Conservation (phyloP, 2,329 filamentous ascomycete genomes). For the Thermochaetoides dissita region DNA sequence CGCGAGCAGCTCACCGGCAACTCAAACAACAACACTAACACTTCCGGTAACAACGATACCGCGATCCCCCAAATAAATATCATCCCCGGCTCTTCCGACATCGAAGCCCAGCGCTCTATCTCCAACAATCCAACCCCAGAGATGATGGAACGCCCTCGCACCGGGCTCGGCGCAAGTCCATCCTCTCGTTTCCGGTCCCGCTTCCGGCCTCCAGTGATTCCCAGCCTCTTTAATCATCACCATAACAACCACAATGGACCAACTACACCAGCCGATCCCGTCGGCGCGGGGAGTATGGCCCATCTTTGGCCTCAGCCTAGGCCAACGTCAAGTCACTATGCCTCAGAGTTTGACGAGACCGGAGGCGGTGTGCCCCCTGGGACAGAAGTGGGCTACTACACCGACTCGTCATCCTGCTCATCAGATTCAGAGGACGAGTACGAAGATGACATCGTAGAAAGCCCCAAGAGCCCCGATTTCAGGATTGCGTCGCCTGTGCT, state of each 20-base stretch:
- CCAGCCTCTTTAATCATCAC: constrained; percentile 17
- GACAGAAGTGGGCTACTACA: no score
- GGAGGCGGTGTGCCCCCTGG: no score
- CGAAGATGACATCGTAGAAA: no score
- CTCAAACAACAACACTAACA: constrained; percentile 7
- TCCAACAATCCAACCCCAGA: constrained; percentile 4
- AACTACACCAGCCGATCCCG: background rate
- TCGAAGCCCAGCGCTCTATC: constrained; percentile 13
- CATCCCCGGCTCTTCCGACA: constrained; percentile 6
- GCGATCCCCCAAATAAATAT: no score
- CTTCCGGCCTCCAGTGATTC: constrained; percentile 16
- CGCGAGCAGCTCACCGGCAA: constrained; percentile 1
- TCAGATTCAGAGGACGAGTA: no score
- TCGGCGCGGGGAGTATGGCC: no score
- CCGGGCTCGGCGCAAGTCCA: background rate
- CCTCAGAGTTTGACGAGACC: no score
- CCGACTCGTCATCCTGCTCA: no score
- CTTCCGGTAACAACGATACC: constrained; percentile 6
- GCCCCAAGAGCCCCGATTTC: no score
- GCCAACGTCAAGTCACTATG: no score
- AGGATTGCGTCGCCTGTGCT: no score
- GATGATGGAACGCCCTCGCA: constrained; percentile 17
- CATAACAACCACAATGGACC: background rate
- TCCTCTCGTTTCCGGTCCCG: constrained; percentile 16
- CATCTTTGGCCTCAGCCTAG: no score